Base-by-base conservation (phyloP, 257 asterid genomes). In the Penstemon davidsonii region DNA sequence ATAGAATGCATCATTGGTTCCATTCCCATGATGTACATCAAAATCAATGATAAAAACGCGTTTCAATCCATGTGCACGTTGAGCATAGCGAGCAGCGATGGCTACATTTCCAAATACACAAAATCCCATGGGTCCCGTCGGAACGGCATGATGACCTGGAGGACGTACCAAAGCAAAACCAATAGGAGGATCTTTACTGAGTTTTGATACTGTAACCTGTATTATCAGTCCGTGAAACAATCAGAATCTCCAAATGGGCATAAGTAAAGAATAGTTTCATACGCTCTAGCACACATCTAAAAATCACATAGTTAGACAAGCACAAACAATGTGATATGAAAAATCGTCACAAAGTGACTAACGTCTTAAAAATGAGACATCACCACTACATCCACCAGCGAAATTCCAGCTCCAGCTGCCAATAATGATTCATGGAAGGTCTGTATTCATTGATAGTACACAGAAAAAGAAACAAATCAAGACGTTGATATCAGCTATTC, bases 21-120 rank as follows among this genome's bases (percentile, higher is more conserved):
- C 99, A 79, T 93, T 93, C 58, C 99, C 97, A 76, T 90, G 99
- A 80, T 93, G 99, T n/a, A 90, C 99, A 76, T 93, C 99, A 67
- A 88, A 90, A 77, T 93, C 99, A 72, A 90, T 88, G 76, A 93
- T 93, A 73, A 93, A 88, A 18, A 90, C 96, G 10, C 96, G 97
- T 78, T 87, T 87, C 75, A 93, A 69, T 38, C 99, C 97, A 78
- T 88, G 96, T 58, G 73, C 81, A 54, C 84, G 88, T 77, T 93
- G 99, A 53, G 96, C 96, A 72, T 90, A 86, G 66, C 99, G 99
- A 75, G 97, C 97, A 9, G 97, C 97, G 54, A 90, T 71, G 11
- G 97, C 96, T 39, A 93, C 85, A 73, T 93, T 93, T 55, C 99
- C 99, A 50, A 93, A 90, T 44, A 93, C 97, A 62, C 99, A 93